Percentiles rank a stretch among this genome's conserved stretches.
Evolutionary conservation across 75 land plant genomes (phyloP).

Genomic region (Pinus albicaulis): DNA sequence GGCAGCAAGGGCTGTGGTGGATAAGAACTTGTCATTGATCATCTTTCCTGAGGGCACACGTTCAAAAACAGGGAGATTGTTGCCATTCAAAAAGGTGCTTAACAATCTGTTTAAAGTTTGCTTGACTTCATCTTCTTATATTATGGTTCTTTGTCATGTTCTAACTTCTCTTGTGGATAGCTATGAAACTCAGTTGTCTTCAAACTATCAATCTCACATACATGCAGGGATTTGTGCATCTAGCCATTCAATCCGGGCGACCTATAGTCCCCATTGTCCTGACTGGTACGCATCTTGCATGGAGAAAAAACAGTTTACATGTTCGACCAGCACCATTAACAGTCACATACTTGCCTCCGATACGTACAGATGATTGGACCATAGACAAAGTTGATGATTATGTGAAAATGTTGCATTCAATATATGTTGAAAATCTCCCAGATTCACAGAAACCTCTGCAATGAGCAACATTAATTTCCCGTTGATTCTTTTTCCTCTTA

Average conservation of each 20-base stretch:
- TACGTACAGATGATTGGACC: conserved; percentile 34
- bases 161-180: not conserved
- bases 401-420: conserved; percentile 27
- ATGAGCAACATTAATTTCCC: not conserved
- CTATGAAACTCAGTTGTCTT: not conserved
- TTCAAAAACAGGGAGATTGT: conserved; percentile 38
- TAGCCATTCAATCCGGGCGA: conserved; percentile 37
- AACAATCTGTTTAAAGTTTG: not conserved
- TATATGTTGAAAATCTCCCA: conserved; percentile 37
- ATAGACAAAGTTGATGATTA: conserved; percentile 31
- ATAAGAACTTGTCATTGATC: conserved; percentile 39
- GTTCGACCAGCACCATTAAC: conserved; percentile 44
- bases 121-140: not conserved
- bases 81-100: conserved; percentile 50
- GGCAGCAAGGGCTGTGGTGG: conserved; percentile 30
- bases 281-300: conserved; percentile 47
- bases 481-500: no score
- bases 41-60: conserved; percentile 57
- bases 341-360: conserved; percentile 40
- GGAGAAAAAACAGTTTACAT: conserved; percentile 42
- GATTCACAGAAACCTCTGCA: conserved; percentile 37
- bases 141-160: not conserved
- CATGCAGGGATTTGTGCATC: conserved; percentile 40
- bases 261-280: conserved; percentile 55
- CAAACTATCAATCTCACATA: not conserved